Percentiles rank a stretch among this genome's conserved stretches.
Evolutionary conservation across 2,329 filamentous ascomycete species (phyloP).

Genomic region (Penicillium thymicola): DNA sequence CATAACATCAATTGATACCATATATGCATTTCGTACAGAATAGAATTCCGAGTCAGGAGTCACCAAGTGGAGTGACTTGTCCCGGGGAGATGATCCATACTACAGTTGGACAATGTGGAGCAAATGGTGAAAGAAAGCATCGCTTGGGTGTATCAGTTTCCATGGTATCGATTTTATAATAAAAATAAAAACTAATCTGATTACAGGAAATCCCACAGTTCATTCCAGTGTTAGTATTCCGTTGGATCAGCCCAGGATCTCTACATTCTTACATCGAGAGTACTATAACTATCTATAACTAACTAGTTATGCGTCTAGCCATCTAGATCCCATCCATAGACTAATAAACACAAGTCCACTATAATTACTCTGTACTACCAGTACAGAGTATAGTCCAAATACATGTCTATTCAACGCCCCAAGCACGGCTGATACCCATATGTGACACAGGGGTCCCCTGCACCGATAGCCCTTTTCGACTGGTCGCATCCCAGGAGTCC

Average conservation of each 20-base stretch:
- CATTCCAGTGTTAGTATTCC: background rate
- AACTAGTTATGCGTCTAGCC: background rate
- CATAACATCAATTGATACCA: background rate
- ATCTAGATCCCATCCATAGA: background rate
- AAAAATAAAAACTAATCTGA: background rate
- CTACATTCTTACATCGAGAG: background rate
- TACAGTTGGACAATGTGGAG: slow-evolving; percentile 13
- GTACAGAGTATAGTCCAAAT: background rate
- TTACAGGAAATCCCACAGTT: background rate
- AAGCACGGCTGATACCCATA: background rate
- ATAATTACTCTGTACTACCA: too few relatives aligned
- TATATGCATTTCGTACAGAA: background rate
- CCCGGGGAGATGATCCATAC: slow-evolving; percentile 19
- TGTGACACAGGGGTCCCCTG: slow-evolving; percentile 7
- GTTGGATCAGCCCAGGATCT: background rate
- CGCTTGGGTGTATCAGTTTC: background rate
- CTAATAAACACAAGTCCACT: background rate
- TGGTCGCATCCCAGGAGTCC: slow-evolving; percentile 8
- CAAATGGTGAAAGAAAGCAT: background rate
- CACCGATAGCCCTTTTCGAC: slow-evolving; percentile 11
- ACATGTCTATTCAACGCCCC: background rate
- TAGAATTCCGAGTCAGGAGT: slow-evolving; percentile 11
- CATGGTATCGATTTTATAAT: background rate
- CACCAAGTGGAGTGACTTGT: slow-evolving; percentile 12
- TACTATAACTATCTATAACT: background rate